These are phyloP conservation scores for Takashimella tepidaria DNA, from an alignment of 1,284 basidiomycete genomes.

Conservation along the genomic window DNA sequence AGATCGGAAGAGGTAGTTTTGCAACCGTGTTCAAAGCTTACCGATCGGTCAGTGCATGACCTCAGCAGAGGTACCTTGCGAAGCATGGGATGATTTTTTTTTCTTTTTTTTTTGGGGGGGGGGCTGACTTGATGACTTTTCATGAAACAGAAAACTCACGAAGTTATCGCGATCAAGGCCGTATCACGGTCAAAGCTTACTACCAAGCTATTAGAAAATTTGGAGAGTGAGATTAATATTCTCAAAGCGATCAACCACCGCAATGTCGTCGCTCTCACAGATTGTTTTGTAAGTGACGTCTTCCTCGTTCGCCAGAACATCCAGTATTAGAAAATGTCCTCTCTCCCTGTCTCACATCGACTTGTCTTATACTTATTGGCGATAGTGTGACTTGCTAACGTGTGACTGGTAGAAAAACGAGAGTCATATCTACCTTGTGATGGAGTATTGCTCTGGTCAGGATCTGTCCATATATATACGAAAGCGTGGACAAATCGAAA, in stretches of 20 bases:
- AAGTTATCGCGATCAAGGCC: conserved; percentile 89
- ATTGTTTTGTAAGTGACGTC: conserved; percentile 63
- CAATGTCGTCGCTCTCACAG: conserved; percentile 87
- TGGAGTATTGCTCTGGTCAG: conserved; percentile 94
- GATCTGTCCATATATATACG: conserved; percentile 96
- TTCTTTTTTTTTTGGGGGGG: too few relatives aligned
- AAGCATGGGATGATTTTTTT: too few relatives aligned
- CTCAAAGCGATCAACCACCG: conserved; percentile 88
- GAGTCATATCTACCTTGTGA: conserved; percentile 92
- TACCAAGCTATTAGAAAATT: conserved; percentile 89
- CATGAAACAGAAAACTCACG: conserved; percentile 59
- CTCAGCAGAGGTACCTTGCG: neutral
- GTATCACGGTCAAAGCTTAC: conserved; percentile 85
- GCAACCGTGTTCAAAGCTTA: conserved; percentile 94
- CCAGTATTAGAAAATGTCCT: neutral
- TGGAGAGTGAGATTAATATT: conserved; percentile 96
- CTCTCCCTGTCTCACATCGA: neutral
- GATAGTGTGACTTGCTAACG: neutral
- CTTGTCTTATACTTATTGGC: too few relatives aligned
- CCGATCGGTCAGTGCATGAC: conserved; percentile 60
- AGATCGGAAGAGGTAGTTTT: conserved; percentile 75
- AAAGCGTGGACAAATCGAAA: conserved; percentile 79
- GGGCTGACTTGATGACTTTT: neutral
- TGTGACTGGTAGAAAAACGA: conserved; percentile 66
- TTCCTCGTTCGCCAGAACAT: neutral